A percentile compares a stretch with the other conserved stretches of the same genome.
Evolutionary conservation across 2,329 filamentous ascomycete genomes (phyloP).

Genomic region (Apiospora hydei): DNA sequence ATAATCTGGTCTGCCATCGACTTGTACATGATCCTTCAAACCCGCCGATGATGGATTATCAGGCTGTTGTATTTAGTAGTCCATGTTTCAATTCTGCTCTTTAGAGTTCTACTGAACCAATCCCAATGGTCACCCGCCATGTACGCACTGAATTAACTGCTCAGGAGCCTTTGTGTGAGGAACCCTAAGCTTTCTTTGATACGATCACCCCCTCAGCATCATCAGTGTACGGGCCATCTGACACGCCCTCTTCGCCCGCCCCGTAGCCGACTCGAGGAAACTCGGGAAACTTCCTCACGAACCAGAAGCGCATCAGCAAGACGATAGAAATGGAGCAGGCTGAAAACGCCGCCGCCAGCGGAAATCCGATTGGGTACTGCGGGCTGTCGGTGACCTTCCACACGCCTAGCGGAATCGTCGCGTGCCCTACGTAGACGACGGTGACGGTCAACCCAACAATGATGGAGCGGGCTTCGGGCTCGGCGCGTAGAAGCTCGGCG

Average conservation of each 20-base stretch:
- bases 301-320: slow-evolving; percentile 41
- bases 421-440: slow-evolving; percentile 47
- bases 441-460: slow-evolving; percentile 48
- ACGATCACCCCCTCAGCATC: not conserved
- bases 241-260: not conserved
- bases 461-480: slow-evolving; percentile 46
- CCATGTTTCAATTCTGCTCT: too few relatives aligned
- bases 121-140: too few relatives aligned
- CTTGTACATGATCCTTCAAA: too few relatives aligned
- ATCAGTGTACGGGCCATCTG: not conserved
- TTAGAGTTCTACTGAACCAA: too few relatives aligned
- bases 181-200: too few relatives aligned
- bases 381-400: slow-evolving; percentile 46
- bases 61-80: too few relatives aligned
- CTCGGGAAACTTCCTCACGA: not conserved
- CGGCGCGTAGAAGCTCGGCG: slow-evolving; percentile 43
- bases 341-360: slow-evolving; percentile 43
- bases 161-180: too few relatives aligned
- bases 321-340: slow-evolving; percentile 43
- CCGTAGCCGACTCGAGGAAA: not conserved
- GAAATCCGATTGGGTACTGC: slow-evolving; percentile 47
- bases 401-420: slow-evolving; percentile 47
- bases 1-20: too few relatives aligned
- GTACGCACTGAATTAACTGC: too few relatives aligned
- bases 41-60: too few relatives aligned